Conservation (phyloP, 441 rosid species). For the Adansonia gregorii region DNA sequence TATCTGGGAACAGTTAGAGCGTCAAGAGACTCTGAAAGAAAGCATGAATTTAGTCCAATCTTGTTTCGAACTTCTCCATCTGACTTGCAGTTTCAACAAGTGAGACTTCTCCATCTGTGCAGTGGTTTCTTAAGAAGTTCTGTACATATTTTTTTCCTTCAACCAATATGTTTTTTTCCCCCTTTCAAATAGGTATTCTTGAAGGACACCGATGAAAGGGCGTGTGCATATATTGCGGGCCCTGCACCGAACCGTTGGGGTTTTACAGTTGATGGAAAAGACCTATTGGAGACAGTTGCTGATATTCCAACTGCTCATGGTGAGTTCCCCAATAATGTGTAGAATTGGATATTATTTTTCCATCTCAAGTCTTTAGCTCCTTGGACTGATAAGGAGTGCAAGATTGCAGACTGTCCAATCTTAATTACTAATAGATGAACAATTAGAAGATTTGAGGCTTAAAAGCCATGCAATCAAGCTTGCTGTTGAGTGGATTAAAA, state of each 20-base stretch:
- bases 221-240: conserved; percentile 99
- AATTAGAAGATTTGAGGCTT: conserved; percentile 9
- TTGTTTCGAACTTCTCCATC: conserved; percentile 76
- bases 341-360: conserved; percentile 11
- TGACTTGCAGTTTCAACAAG: conserved; percentile 84
- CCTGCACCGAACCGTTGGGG: conserved; percentile 99
- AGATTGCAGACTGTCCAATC: not conserved
- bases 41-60: conserved; percentile 55
- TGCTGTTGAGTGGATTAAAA: conserved; percentile 12
- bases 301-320: conserved; percentile 57
- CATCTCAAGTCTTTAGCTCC: conserved; percentile 19
- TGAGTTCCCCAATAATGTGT: conserved; percentile 35
- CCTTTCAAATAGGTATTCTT: conserved; percentile 72
- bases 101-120: conserved; percentile 37
- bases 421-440: not conserved
- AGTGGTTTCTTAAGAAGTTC: conserved; percentile 23
- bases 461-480: conserved; percentile 15
- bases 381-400: conserved; percentile 9
- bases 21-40: conserved; percentile 44
- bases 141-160: conserved; percentile 15
- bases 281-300: conserved; percentile 70
- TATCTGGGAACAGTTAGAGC: conserved; percentile 92
- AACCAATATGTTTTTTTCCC: conserved; percentile 26
- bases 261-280: conserved; percentile 79
- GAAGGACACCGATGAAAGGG: conserved; percentile 99